Evolutionary conservation across 2,329 filamentous ascomycete species (phyloP).

Genomic region (Teratosphaeria viscida): DNA sequence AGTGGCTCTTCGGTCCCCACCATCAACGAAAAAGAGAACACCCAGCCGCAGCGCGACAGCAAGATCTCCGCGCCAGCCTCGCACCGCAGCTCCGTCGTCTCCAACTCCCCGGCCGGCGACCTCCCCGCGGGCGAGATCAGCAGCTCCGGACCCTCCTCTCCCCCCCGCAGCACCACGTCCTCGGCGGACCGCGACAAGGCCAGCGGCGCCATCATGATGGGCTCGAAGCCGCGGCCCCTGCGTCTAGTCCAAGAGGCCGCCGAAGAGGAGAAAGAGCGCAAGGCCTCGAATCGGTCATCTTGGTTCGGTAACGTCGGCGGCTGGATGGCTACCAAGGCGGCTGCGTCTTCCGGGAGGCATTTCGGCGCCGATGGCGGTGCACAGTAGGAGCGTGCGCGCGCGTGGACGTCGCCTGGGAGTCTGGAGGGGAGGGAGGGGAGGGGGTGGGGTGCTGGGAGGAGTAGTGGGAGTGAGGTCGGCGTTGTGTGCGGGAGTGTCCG

Average conservation of each 20-base stretch:
- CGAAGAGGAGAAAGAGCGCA: conserved; percentile 29
- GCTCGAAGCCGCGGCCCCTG: conserved; percentile 69
- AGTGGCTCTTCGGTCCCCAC: conserved; percentile 38
- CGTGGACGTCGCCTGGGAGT: not conserved
- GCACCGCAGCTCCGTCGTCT: conserved; percentile 16
- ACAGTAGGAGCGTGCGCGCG: not conserved
- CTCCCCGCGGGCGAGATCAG: conserved; percentile 20
- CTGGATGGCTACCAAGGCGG: conserved; percentile 27
- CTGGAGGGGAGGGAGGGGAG: not conserved
- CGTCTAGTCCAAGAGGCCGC: conserved; percentile 70
- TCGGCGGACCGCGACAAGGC: conserved; percentile 18
- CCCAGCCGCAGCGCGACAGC: conserved; percentile 17
- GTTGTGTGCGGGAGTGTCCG: not conserved
- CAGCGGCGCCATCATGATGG: conserved; percentile 36
- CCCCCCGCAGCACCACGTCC: conserved; percentile 47
- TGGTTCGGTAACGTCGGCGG: conserved; percentile 31
- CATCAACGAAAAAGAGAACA: conserved; percentile 15
- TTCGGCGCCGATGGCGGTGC: not conserved
- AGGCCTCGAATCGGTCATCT: conserved; percentile 33
- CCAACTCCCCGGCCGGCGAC: conserved; percentile 10
- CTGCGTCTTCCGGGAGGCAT: not conserved
- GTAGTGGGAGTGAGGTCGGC: not conserved
- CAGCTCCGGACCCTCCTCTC: conserved; percentile 33
- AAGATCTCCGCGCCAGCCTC: conserved; percentile 14
- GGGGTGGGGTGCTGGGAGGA: not conserved